Percentiles rank a stretch among this genome's conserved stretches.
phyloP scores from a whole-genome alignment of 2,329 filamentous ascomycete genomes.

The Epicoccum nigrum region DNA sequence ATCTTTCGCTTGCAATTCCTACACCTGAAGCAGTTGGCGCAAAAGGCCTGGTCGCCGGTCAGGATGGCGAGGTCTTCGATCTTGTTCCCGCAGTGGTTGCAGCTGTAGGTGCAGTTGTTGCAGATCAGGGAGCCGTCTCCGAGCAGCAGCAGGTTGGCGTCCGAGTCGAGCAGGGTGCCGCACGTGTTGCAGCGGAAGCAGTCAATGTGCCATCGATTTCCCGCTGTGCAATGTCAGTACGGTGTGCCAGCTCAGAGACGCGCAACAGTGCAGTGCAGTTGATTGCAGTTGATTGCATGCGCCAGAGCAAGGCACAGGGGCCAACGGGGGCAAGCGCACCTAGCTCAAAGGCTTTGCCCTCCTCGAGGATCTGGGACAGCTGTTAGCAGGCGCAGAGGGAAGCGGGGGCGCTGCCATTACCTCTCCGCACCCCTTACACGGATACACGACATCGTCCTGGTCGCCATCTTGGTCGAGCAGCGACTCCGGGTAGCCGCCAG shows the following conservation, averaged over 20 bases:
- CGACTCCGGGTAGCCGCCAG: conserved; percentile 60
- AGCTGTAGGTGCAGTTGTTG: conserved; percentile 99
- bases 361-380: conserved; percentile 80
- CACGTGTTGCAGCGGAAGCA: conserved; percentile 98
- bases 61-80: conserved; percentile 98
- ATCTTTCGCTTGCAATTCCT: conserved; percentile 99
- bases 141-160: conserved; percentile 94
- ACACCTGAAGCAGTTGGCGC: conserved; percentile 94
- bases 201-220: conserved; percentile 97
- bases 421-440: conserved; percentile 68
- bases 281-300: not conserved
- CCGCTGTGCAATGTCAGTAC: conserved; percentile 64
- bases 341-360: conserved; percentile 97
- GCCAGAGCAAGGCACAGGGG: conserved; percentile 7
- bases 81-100: conserved; percentile 94
- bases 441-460: conserved; percentile 59
- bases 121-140: conserved; percentile 98
- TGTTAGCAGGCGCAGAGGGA: conserved; percentile 24
- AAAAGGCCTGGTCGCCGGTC: conserved; percentile 97
- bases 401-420: conserved; percentile 26
- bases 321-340: conserved; percentile 62
- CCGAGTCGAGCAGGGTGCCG: conserved; percentile 92
- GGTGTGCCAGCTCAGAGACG: not conserved
- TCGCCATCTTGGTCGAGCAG: conserved; percentile 50
- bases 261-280: not conserved